Percentiles rank a stretch among this genome's conserved stretches.
phyloP scores from a whole-genome alignment of 1,284 basidiomycete genomes.

The Sanghuangporus baumii region DNA sequence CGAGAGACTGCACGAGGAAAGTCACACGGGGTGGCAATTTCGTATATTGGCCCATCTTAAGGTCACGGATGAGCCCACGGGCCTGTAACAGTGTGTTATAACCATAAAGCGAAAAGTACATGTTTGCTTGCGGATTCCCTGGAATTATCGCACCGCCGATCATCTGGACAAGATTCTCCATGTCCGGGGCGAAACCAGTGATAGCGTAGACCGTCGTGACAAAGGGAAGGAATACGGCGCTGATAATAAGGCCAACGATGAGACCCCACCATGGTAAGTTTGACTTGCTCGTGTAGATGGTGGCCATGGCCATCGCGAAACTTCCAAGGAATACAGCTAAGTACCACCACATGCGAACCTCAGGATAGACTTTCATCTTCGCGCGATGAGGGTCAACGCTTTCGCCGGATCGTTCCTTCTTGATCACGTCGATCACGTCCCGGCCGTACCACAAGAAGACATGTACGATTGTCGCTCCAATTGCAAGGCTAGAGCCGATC shows the following conservation, averaged over 20 bases:
- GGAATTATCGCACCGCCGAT: constrained; percentile 35
- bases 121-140: constrained; percentile 39
- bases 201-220: constrained; percentile 13
- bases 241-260: constrained; percentile 20
- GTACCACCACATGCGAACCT: constrained; percentile 63
- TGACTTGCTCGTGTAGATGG: constrained; percentile 48
- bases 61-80: constrained; percentile 30
- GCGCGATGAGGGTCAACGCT: constrained; percentile 33
- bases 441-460: constrained; percentile 47
- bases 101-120: constrained; percentile 30
- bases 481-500: constrained; percentile 28
- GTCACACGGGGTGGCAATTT: constrained; percentile 44
- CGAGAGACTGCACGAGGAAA: constrained; percentile 38
- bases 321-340: constrained; percentile 36
- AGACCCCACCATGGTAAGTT: constrained; percentile 48
- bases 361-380: constrained; percentile 56
- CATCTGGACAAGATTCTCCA: constrained; percentile 29
- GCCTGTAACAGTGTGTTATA: constrained; percentile 23
- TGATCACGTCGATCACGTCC: constrained; percentile 37
- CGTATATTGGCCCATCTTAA: constrained; percentile 48
- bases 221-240: constrained; percentile 13
- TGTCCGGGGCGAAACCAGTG: constrained; percentile 22
- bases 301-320: constrained; percentile 43
- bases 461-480: constrained; percentile 37
- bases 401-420: constrained; percentile 24